A percentile compares a stretch with the other conserved stretches of the same genome.
Evolutionary conservation across 2,329 filamentous ascomycete species (phyloP).

Genomic region (Drechslerella coelobrocha): DNA sequence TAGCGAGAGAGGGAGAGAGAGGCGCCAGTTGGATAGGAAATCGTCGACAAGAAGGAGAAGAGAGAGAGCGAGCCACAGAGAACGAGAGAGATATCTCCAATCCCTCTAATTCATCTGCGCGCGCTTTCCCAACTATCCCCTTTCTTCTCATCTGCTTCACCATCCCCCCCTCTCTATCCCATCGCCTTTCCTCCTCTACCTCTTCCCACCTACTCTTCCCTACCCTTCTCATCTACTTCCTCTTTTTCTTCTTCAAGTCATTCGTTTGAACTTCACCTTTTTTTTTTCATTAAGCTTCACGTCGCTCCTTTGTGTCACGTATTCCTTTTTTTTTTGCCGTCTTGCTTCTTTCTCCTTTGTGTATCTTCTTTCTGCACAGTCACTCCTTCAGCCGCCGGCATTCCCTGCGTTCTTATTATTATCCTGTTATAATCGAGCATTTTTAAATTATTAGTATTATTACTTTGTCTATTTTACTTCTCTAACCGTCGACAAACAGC

Average conservation of each 20-base stretch:
- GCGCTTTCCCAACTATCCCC: neutral
- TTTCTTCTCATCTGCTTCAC: slow-evolving; percentile 1
- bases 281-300: slow-evolving; percentile 26
- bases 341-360: slow-evolving; percentile 12
- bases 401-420: slow-evolving; percentile 21
- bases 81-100: neutral
- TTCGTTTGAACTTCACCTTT: slow-evolving; percentile 23
- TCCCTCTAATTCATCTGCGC: neutral
- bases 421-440: slow-evolving; percentile 7
- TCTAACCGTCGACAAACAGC: neutral
- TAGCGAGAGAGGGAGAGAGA: slow-evolving; percentile 1
- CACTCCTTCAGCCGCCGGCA: slow-evolving; percentile 15
- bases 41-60: slow-evolving; percentile 14
- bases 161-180: neutral
- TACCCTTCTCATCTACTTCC: neutral
- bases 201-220: neutral
- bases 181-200: slow-evolving; percentile 4
- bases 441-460: neutral
- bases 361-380: slow-evolving; percentile 9
- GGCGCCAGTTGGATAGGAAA: neutral
- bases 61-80: neutral
- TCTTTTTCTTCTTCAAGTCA: slow-evolving; percentile 15
- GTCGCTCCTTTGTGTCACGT: slow-evolving; percentile 7
- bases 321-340: slow-evolving; percentile 6
- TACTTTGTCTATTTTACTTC: neutral